Conservation (phyloP, 257 asterid species). For the Forsythia viridissima region DNA sequence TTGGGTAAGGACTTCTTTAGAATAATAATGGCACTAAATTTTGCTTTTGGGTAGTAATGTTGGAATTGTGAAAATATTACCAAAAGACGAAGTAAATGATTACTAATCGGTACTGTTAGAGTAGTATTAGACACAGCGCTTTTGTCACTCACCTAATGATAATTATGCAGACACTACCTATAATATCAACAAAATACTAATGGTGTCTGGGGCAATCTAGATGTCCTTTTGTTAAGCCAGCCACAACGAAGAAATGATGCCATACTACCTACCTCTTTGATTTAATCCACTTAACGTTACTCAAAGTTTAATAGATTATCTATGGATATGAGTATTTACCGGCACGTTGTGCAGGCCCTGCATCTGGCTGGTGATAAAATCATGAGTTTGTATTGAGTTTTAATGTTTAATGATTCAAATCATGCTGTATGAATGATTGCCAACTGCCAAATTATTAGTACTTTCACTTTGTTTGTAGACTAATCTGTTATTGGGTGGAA, state of each 20-base stretch:
- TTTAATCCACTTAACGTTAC: not conserved
- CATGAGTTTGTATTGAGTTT: not conserved
- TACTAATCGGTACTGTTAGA: not conserved
- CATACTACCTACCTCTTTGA: not conserved
- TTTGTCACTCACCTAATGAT: not conserved
- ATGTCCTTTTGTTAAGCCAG: not conserved
- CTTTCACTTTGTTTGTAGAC: not conserved
- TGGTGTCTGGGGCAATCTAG: not conserved
- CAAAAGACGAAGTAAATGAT: not conserved
- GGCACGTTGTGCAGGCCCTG: not conserved
- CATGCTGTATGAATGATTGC: not conserved
- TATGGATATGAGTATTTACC: not conserved
- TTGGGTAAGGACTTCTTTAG: not conserved
- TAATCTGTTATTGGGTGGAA: not conserved
- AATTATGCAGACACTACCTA: not conserved
- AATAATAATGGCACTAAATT: not conserved
- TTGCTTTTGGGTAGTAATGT: slow-evolving; percentile 5
- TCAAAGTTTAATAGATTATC: not conserved
- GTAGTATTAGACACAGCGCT: not conserved
- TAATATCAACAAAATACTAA: not conserved
- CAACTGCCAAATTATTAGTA: not conserved
- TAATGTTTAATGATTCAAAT: not conserved
- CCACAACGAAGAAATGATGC: not conserved
- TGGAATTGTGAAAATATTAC: not conserved
- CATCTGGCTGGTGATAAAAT: not conserved